Conservation (phyloP, 352 stramenopile genomes). For the Globisporangium polare region DNA sequence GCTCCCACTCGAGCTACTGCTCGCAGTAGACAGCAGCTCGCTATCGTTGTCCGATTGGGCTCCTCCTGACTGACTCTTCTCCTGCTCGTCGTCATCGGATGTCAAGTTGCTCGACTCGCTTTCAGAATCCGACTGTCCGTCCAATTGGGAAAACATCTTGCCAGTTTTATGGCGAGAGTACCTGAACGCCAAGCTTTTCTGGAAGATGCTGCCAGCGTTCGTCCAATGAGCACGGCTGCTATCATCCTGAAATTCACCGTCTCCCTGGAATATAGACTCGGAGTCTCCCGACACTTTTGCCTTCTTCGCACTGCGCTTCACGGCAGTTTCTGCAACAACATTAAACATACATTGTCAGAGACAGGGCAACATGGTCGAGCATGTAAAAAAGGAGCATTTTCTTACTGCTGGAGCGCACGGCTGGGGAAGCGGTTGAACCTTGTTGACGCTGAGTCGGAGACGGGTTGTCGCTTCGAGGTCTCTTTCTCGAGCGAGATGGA, state of each 20-base stretch:
- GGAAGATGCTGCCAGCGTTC: conserved; percentile 30
- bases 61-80: conserved; percentile 26
- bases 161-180: conserved; percentile 18
- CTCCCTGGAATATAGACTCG: conserved; percentile 40
- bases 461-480: conserved; percentile 46
- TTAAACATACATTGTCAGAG: too few relatives aligned
- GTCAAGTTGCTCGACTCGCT: conserved; percentile 43
- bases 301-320: conserved; percentile 20
- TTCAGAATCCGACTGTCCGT: conserved; percentile 58
- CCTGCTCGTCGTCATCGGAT: conserved; percentile 48
- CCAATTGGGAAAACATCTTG: conserved; percentile 32
- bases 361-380: too few relatives aligned
- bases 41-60: conserved; percentile 30
- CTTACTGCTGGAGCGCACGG: background rate
- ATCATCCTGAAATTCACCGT: conserved; percentile 34
- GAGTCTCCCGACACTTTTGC: conserved; percentile 14
- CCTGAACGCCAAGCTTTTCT: conserved; percentile 28
- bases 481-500: conserved; percentile 68
- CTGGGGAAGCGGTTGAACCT: conserved; percentile 12
- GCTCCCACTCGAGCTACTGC: conserved; percentile 57
- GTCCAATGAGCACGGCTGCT: background rate
- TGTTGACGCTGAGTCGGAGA: conserved; percentile 21
- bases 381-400: background rate
- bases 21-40: conserved; percentile 35
- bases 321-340: conserved; percentile 4